Evolutionary conservation across 2,329 filamentous ascomycete species (phyloP), one percentile per base, ranked within the genome.

Genomic region (Coniella lustricola): DNA sequence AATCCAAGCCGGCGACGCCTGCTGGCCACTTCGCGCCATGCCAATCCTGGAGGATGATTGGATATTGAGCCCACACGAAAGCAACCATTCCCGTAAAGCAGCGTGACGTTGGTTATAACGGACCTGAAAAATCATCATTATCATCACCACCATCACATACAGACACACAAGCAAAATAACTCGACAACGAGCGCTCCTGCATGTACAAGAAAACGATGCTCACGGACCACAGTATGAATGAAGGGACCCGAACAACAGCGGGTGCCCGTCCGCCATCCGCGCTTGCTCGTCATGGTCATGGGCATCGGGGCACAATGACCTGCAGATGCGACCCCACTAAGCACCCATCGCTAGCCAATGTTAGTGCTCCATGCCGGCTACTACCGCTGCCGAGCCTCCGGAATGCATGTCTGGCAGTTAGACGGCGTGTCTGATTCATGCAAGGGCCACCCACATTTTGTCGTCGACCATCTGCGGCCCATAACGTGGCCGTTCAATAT

Each of bases 321-420:
- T 46, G 35, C 44, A 46, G 44, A 50, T 47, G 43, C 44, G 43
- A 50, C 47, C 38, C 46, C 21, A 35, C 22, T 7, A 18, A 14
- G 13, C 17, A 17, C 36, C 21, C 35, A 38, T 20, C 37, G 41
- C 42, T 50, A 33, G 33, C 44, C 50, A 52, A 46, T 45, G 38
- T 45, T 40, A 38, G 40, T 44, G 39, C 44, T 44, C 42, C 51
- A 52, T 50, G 44, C 44, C 48, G 51, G 51, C 48, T 53, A 39
- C 40, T 53, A 48, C 44, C 44, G 38, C 20, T 53, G 51, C 48
- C 48, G 48, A 50, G 36, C 22, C 41, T 43, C 42, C 41, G 37
- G 18, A 39, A 37, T 49, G 41, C 46, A 38, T 35, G 41, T 48
- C 35, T 44, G 47, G 42, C 47, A 49, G 42, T 45, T 49, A 35